Percentiles rank a stretch among this genome's conserved stretches.
Evolutionary conservation across 2,329 filamentous ascomycete species (phyloP).

Genomic region (Arachnopeziza araneosa): DNA sequence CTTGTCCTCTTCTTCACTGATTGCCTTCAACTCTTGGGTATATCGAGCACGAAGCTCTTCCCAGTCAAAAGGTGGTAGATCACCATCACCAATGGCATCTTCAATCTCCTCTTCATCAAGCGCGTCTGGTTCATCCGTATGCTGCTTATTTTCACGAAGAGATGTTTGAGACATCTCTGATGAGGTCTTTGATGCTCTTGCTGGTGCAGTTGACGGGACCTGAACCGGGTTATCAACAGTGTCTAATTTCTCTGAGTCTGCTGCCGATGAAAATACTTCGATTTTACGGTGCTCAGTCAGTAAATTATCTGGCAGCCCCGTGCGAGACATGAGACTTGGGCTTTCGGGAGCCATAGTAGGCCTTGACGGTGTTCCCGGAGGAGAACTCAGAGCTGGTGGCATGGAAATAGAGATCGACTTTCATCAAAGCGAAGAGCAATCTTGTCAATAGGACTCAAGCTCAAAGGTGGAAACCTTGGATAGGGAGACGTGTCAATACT

Average conservation of each 20-base stretch:
- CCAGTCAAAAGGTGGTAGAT: constrained; percentile 61
- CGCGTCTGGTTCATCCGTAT: neutral
- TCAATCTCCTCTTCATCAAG: constrained; percentile 1
- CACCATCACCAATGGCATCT: constrained; percentile 5
- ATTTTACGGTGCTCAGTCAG: neutral
- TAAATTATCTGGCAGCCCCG: neutral
- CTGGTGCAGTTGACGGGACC: neutral
- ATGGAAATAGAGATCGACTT: neutral
- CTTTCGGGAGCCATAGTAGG: neutral
- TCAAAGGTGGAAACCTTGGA: neutral
- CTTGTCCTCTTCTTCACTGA: constrained; percentile 57
- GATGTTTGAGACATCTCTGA: too few relatives aligned
- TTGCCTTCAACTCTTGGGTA: constrained; percentile 56
- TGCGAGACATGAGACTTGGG: neutral
- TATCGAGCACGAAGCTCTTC: constrained; percentile 66
- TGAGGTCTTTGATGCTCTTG: too few relatives aligned
- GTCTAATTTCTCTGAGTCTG: neutral
- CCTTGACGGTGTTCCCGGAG: neutral
- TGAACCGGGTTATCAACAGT: neutral
- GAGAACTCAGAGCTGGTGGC: neutral
- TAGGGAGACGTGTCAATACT: neutral
- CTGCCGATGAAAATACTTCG: neutral
- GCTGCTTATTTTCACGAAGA: neutral
- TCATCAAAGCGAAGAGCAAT: neutral
- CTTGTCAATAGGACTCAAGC: neutral